Percentiles rank a stretch among this genome's conserved stretches.
Conservation (phyloP, 2,329 filamentous ascomycete species). For the Clathrospora elynae region DNA sequence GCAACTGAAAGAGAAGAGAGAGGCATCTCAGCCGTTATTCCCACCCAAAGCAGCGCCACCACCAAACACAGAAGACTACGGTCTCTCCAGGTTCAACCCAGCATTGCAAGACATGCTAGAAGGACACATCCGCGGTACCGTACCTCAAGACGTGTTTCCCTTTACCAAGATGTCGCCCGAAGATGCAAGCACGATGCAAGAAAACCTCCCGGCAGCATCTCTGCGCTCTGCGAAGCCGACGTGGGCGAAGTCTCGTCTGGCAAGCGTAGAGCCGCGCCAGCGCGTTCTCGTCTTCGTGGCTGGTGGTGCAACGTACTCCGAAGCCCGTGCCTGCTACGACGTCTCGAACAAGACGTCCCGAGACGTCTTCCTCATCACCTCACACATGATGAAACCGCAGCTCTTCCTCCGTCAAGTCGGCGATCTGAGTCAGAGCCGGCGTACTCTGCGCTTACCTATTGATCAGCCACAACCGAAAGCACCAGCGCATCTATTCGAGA, state of each 20-base stretch:
- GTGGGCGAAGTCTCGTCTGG: slow-evolving; percentile 84
- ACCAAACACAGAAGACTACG: slow-evolving; percentile 71
- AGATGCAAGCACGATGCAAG: slow-evolving; percentile 60
- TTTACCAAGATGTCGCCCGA: slow-evolving; percentile 64
- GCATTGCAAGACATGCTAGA: slow-evolving; percentile 84
- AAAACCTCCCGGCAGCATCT: slow-evolving; percentile 63
- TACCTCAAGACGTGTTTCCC: slow-evolving; percentile 54
- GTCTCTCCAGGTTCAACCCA: slow-evolving; percentile 85
- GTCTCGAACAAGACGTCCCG: slow-evolving; percentile 71
- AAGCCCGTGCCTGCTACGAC: slow-evolving; percentile 88
- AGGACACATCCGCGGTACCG: slow-evolving; percentile 55
- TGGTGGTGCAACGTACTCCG: slow-evolving; percentile 91
- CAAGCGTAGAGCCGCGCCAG: slow-evolving; percentile 80
- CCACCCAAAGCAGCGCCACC: slow-evolving; percentile 63
- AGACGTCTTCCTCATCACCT: slow-evolving; percentile 87
- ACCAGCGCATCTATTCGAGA: slow-evolving; percentile 84
- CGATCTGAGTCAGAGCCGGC: slow-evolving; percentile 76
- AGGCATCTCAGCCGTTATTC: slow-evolving; percentile 71
- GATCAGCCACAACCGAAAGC: slow-evolving; percentile 81
- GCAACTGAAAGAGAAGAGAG: slow-evolving; percentile 77
- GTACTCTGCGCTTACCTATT: slow-evolving; percentile 77
- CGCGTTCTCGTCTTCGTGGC: slow-evolving; percentile 93
- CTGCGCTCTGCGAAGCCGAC: slow-evolving; percentile 90
- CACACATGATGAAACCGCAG: slow-evolving; percentile 87
- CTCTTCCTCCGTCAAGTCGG: slow-evolving; percentile 82